phyloP scores from a whole-genome alignment of 257 asterid genomes.

The Asclepias syriaca region DNA sequence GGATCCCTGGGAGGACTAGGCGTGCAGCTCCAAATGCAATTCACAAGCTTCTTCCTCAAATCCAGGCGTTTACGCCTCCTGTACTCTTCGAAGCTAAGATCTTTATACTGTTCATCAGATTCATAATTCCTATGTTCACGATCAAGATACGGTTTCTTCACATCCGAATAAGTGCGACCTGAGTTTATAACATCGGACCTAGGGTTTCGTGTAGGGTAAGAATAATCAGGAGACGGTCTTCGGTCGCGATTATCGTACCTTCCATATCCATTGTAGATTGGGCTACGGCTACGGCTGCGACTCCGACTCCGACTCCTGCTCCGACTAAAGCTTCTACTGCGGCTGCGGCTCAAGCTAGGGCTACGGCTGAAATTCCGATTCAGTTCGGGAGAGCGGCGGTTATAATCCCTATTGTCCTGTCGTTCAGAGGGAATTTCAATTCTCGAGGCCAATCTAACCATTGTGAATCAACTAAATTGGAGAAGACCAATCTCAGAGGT shows the following conservation, averaged over 20 bases:
- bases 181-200: slow-evolving; percentile 25
- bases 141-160: slow-evolving; percentile 48
- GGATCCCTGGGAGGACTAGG: slow-evolving; percentile 94
- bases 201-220: slow-evolving; percentile 38
- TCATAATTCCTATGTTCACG: slow-evolving; percentile 60
- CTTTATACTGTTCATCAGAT: slow-evolving; percentile 82
- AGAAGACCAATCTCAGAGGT: too few species aligned
- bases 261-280: slow-evolving; percentile 30
- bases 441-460: slow-evolving; percentile 65
- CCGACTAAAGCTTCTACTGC: slow-evolving; percentile 18
- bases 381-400: slow-evolving; percentile 41
- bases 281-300: slow-evolving; percentile 34
- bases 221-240: slow-evolving; percentile 68
- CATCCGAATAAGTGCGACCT: slow-evolving; percentile 23
- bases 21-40: slow-evolving; percentile 68
- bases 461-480: slow-evolving; percentile 2
- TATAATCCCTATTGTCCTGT: slow-evolving; percentile 15
- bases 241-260: slow-evolving; percentile 30
- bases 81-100: slow-evolving; percentile 61
- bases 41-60: slow-evolving; percentile 50
- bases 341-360: slow-evolving; percentile 18
- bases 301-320: slow-evolving; percentile 28
- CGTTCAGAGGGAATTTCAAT: slow-evolving; percentile 51
- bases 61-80: slow-evolving; percentile 81
- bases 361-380: slow-evolving; percentile 33